Base-by-base conservation (phyloP, 1,139 yeast species). In the Lodderomyces parapsilosis region DNA sequence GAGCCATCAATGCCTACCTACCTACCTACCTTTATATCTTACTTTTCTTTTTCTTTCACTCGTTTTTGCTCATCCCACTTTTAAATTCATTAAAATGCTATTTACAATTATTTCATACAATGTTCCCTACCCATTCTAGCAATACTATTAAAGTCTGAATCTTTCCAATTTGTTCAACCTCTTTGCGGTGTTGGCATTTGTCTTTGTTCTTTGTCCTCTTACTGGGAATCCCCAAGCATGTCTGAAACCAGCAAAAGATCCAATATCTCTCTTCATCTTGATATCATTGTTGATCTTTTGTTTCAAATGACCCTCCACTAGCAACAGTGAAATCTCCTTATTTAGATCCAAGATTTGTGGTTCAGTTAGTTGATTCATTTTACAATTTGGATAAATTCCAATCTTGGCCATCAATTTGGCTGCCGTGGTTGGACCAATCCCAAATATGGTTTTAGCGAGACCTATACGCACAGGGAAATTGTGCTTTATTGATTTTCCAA, bases 201-300 rank as follows among this genome's bases (percentile, higher is more conserved):
- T 88, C 71, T 89, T 83, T 15, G 99, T 93, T 50, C 85, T 78
- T 74, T 93, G 99, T 57, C 99, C 99, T 60, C 86, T 83, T 33
- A 90, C 98, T 17, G 98, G 98, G 47, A 85, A 74, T 45, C 94
- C 91, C 68, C 80, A 73, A 42, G 90, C 86, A 62, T 93, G 99
- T 68, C 99, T 82, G 57, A 83, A 67, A 68, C 99, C 99, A 47
- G 83, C 83, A 60, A 85, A 88, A 24, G 94, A 82, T 23, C 96
- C 96, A 44, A 85, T 90, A 50, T 76, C 71, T 64, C 87, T 81
- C 78, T 90, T 90, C 59, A 87, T 71, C 42, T 80, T 79, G 54
- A 93, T 93, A 59, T 93, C 89, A 36, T 82, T 83, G 53, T 86
- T 80, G 35, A 91, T 78, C 54, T 86, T 79, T 45, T 89, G 88